Base-by-base conservation (phyloP, 116 monocot genomes). In the Zostera marina region DNA sequence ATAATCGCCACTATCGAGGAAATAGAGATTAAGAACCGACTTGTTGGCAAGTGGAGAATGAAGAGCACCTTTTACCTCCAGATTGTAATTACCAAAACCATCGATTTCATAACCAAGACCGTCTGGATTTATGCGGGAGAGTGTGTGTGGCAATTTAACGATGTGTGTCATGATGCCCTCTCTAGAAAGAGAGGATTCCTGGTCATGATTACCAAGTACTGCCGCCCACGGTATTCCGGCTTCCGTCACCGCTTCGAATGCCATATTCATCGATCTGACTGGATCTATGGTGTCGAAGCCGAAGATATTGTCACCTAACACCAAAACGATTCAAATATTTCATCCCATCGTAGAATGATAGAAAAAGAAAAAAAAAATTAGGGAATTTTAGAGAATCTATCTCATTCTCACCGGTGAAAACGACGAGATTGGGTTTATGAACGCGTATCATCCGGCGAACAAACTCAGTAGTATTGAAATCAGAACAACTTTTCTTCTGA, bases 381-480 rank as follows among this genome's bases (percentile, higher is more conserved):
- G 13, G 49, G n/a, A 17, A 6, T 16, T 49, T 20, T 49, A 49
- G 20, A 8, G 20, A 49, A 20, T 2, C 4, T 47, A 13, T 47
- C 19, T 17, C 49, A 49, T 9, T 49, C n/a, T 11, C 51, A 93
- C 93, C 93, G 8, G 93, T 81, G 72, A 93, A 93, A 67, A 93
- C 77, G 69, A 93, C 68, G 73, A 93, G 84, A 52, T 93, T 79
- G 21, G 93, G 93, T 41, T 75, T 73, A 75, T 93, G 88, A 43
- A 66, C 79, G n/a, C 43, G 65, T 53, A 93, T 73, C 46, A 93
- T 62, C 15, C 93, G 78, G 55, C 71, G 74, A 71, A 81, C 57
- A 68, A 93, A 93, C 56, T 72, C 79, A 23, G 88, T 84, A 68
- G 93, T 88, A 72, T 93, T 93, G 73, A 93, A 79, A 51, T 93